phyloP scores from a whole-genome alignment of 345 rosid species.

The Garcia nutans region DNA sequence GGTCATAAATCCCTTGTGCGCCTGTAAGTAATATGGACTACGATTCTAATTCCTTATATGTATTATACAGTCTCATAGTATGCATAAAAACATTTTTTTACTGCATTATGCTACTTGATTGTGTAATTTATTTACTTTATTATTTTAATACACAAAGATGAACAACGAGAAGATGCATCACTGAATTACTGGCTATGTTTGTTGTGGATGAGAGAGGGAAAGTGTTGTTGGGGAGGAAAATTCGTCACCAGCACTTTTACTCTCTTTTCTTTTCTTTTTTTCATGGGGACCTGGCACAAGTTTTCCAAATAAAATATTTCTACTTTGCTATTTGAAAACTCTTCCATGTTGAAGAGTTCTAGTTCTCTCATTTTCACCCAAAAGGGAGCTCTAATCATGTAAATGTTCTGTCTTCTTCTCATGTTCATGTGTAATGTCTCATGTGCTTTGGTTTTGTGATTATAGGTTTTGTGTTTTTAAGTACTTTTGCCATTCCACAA shows the following conservation, averaged over 20 bases:
- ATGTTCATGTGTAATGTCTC: constrained; percentile 8
- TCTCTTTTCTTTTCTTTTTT: neutral
- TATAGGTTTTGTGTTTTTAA: neutral
- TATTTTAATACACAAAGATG: neutral
- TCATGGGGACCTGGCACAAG: neutral
- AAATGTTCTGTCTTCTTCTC: neutral
- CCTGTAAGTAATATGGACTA: constrained; percentile 54
- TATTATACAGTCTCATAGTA: neutral
- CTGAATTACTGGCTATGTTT: neutral
- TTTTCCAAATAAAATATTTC: neutral
- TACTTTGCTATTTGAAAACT: neutral
- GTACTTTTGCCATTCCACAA: neutral
- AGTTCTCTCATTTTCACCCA: neutral
- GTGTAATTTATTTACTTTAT: neutral
- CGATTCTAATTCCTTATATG: neutral
- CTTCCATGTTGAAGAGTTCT: neutral
- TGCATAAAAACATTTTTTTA: neutral
- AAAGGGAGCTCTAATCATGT: neutral
- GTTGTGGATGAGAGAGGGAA: neutral
- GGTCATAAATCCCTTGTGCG: constrained; percentile 68
- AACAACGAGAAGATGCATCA: neutral
- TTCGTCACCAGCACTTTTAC: neutral
- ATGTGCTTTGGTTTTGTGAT: neutral
- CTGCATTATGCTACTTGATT: neutral
- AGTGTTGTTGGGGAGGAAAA: neutral